Base-by-base conservation (phyloP, 331 rosid species). In the Malus hybrid region DNA sequence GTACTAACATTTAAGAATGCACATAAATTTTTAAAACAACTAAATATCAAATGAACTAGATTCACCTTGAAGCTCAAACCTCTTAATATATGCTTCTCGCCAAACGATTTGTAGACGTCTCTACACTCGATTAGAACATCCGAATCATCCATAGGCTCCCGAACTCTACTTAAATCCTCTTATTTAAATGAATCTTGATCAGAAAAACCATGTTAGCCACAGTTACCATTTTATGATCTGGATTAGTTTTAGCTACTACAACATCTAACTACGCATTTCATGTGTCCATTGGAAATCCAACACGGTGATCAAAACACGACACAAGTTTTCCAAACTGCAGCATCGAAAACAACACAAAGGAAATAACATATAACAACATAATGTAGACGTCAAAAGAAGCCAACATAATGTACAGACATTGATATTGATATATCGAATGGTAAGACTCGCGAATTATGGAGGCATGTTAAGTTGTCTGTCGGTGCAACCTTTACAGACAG, bases 31-130 rank as follows among this genome's bases (percentile, higher is more conserved):
- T 68, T 44, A 16, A 44, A 42, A 54, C 20, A 31, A 31, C 63
- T 9, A 4, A 6, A 57, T 52, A 20, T 32, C 55, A 74, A 62
- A 81, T 48, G 68, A 20, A 69, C 39, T 19, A 42, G 66, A 72
- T 73, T 86, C 84, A 95, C 99, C 99, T 95, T 92, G 87, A 95
- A 95, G 93, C 87, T 95, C 77, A 95, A 90, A 82, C 97, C 99
- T 88, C 91, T 92, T 76, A 95, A 76, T 81, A 95, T 89, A 74
- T 92, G 80, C 91, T 95, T 95, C 81, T 92, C 99, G n/a, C 98
- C 97, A 75, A 95, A 95, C 33, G 97, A 86, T 79, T 95, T 95
- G 71, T 89, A 82, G 33, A 95, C 93, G 10, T 92, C 91, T 89
- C 86, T 86, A 80, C 98, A 95, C 84, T 95, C 97, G 10, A 95